Evolutionary conservation across 2,329 filamentous ascomycete genomes (phyloP).

Genomic region (Curvularia hawaiiensis): DNA sequence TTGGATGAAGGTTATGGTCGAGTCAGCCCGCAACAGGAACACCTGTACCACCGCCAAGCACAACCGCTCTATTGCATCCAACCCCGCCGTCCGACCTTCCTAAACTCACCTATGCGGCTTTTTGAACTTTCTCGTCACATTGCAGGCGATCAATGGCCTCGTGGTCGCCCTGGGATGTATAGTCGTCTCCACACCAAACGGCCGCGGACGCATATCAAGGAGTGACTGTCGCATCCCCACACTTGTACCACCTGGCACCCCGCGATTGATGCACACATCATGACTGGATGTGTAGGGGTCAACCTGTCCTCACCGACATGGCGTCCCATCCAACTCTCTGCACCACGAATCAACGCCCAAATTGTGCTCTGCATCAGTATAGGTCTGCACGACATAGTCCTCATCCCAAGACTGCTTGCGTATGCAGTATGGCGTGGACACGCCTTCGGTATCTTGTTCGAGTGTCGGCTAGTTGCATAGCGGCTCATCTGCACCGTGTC

Average conservation of each 20-base stretch:
- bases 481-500: constrained; percentile 1
- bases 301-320: constrained; percentile 12
- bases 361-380: background rate
- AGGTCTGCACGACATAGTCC: constrained; percentile 1
- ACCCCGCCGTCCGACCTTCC: background rate
- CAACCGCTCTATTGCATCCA: background rate
- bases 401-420: constrained; percentile 2
- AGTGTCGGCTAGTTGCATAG: constrained; percentile 1
- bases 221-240: constrained; percentile 7
- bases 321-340: background rate
- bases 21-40: constrained; percentile 1
- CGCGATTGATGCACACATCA: constrained; percentile 6
- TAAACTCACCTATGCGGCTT: background rate
- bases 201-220: constrained; percentile 5
- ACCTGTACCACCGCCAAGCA: constrained; percentile 1
- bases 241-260: constrained; percentile 8
- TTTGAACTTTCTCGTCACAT: background rate
- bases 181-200: constrained; percentile 1
- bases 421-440: constrained; percentile 1
- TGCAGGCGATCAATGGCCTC: background rate
- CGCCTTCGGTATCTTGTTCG: background rate
- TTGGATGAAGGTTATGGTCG: background rate
- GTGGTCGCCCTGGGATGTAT: background rate
- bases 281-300: constrained; percentile 5
- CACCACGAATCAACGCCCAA: background rate